These are phyloP conservation scores for Solanum phureja DNA, from an alignment of 257 asterid genomes.

Conservation along the genomic window DNA sequence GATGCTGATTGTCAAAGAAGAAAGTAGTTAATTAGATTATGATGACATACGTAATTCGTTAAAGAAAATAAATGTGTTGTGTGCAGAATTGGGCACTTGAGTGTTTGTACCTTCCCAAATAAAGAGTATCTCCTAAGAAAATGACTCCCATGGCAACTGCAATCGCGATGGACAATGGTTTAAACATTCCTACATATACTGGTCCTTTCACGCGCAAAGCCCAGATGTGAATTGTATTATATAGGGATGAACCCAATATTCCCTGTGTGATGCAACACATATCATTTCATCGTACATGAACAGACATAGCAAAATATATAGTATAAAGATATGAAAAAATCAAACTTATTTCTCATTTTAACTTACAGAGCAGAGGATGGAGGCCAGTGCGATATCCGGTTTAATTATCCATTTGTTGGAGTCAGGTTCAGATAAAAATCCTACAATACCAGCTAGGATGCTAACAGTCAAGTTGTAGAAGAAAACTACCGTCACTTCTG, in stretches of 20 bases:
- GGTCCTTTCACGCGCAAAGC: conserved; percentile 61
- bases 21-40: neutral
- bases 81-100: neutral
- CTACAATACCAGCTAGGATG: conserved; percentile 52
- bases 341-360: neutral
- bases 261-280: too few species aligned
- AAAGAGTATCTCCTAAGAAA: conserved; percentile 69
- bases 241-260: too few species aligned
- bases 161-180: conserved; percentile 75
- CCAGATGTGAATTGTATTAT: too few species aligned
- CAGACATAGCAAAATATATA: too few species aligned
- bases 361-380: conserved; percentile 71
- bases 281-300: too few species aligned
- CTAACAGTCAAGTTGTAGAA: conserved; percentile 72
- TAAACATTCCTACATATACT: conserved; percentile 78
- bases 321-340: neutral
- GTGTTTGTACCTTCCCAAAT: conserved; percentile 63
- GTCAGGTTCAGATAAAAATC: conserved; percentile 40
- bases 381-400: conserved; percentile 47
- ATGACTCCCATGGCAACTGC: conserved; percentile 87
- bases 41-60: neutral
- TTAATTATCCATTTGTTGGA: conserved; percentile 46
- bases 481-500: conserved; percentile 37
- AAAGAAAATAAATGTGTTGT: neutral
- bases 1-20: conserved; percentile 25